A percentile compares a stretch with the other conserved stretches of the same genome.
These are phyloP conservation scores for Pascua sp. DNA, from an alignment of 1,284 basidiomycete genomes.

Conservation along the genomic window DNA sequence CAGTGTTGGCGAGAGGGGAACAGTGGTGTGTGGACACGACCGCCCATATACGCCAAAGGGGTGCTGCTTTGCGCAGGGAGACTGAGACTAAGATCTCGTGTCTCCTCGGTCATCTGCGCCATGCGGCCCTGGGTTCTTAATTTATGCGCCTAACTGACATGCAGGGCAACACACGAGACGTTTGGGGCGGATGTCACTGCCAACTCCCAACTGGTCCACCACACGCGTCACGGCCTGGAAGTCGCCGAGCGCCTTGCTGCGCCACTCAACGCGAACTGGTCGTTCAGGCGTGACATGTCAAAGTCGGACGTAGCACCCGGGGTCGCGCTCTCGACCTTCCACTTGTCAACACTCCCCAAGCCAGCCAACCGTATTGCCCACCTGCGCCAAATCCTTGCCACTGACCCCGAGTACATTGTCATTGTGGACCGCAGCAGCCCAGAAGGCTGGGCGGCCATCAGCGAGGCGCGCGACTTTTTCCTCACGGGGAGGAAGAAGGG, in stretches of 20 bases:
- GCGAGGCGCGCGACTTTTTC: constrained; percentile 75
- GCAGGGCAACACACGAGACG: constrained; percentile 20
- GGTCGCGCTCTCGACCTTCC: constrained; percentile 80
- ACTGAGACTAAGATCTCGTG: too few species aligned
- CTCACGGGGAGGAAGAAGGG: constrained; percentile 48
- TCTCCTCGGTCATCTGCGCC: too few species aligned
- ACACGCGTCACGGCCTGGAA: constrained; percentile 39
- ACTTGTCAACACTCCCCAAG: constrained; percentile 68
- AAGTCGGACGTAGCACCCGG: constrained; percentile 23
- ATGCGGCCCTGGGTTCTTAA: too few species aligned
- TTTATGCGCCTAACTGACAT: constrained; percentile 1
- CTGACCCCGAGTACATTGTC: constrained; percentile 55
- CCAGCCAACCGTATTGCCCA: constrained; percentile 54
- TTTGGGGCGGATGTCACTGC: constrained; percentile 36
- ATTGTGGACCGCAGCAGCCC: constrained; percentile 80
- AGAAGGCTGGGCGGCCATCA: constrained; percentile 74
- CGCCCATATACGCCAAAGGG: too few species aligned
- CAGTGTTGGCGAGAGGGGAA: too few species aligned
- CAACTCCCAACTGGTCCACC: constrained; percentile 30
- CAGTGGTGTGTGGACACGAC: neutral
- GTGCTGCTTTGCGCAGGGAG: too few species aligned
- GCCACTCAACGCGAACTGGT: constrained; percentile 5
- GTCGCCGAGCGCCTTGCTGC: constrained; percentile 21
- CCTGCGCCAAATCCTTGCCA: constrained; percentile 23
- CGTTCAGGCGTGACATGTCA: constrained; percentile 23